Evolutionary conservation across 805 yeast genomes (phyloP).

Genomic region (Starmerella lactis-condensi): DNA sequence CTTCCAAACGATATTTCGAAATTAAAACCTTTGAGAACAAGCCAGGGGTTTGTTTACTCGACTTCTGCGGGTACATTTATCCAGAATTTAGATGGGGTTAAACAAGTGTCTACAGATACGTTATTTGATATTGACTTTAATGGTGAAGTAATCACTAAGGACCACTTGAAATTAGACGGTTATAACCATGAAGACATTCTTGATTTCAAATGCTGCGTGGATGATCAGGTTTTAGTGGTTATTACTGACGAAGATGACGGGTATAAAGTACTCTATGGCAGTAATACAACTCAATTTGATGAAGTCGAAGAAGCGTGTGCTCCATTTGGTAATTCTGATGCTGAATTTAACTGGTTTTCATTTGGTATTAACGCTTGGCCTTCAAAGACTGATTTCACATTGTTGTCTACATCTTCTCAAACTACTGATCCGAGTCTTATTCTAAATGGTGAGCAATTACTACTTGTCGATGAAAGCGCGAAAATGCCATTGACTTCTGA

Average conservation of each 20-base stretch:
- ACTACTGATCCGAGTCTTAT: conserved; percentile 11
- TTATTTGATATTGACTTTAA: too few relatives aligned
- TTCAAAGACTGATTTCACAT: not conserved
- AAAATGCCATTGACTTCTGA: conserved; percentile 12
- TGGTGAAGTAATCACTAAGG: too few relatives aligned
- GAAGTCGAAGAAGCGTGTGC: conserved; percentile 11
- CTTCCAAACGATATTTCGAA: not conserved
- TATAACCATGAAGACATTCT: too few relatives aligned
- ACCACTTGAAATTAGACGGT: too few relatives aligned
- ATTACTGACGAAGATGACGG: conserved; percentile 2
- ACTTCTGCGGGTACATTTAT: too few relatives aligned
- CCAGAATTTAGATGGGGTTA: too few relatives aligned
- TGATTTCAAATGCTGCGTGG: conserved; percentile 1
- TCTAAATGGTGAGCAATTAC: not conserved
- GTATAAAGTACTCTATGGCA: conserved; percentile 3
- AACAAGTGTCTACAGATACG: too few relatives aligned
- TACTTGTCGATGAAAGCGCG: conserved; percentile 9
- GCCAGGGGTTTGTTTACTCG: conserved; percentile 4
- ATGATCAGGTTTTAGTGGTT: not conserved
- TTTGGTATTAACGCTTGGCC: conserved; percentile 5
- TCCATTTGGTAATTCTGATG: conserved; percentile 10
- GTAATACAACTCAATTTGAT: not conserved
- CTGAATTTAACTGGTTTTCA: conserved; percentile 9
- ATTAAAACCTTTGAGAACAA: not conserved
- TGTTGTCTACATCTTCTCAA: conserved; percentile 11